phyloP scores from a whole-genome alignment of 441 rosid species.

The Bocquillonia castaneifolia region DNA sequence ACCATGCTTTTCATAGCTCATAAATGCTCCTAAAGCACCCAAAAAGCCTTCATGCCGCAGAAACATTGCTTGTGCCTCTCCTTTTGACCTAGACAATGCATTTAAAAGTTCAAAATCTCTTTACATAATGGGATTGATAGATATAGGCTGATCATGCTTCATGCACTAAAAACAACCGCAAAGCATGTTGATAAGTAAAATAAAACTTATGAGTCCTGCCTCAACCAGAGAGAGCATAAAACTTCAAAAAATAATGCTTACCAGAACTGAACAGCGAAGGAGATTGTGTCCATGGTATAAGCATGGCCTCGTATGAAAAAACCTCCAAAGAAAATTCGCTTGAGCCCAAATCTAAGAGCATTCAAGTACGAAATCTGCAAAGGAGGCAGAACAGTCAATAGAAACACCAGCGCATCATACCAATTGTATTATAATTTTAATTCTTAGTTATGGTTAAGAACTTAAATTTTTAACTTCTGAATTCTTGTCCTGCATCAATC shows the following conservation, averaged over 20 bases:
- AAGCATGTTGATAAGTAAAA: background rate
- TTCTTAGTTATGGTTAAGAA: too few species aligned
- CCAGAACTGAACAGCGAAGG: conserved; percentile 96
- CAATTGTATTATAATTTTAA: too few species aligned
- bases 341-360: conserved; percentile 85
- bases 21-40: conserved; percentile 98
- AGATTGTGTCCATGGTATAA: conserved; percentile 95
- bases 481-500: too few species aligned
- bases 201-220: conserved; percentile 6
- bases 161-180: conserved; percentile 15
- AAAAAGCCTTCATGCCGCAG: conserved; percentile 97
- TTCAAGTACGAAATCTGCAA: conserved; percentile 79
- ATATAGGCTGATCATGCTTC: conserved; percentile 4
- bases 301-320: conserved; percentile 90
- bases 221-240: background rate
- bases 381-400: conserved; percentile 9
- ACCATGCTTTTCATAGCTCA: conserved; percentile 98
- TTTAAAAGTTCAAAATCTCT: conserved; percentile 16
- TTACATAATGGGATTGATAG: conserved; percentile 7
- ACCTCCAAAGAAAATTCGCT: conserved; percentile 86
- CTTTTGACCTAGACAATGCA: conserved; percentile 72
- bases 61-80: conserved; percentile 96
- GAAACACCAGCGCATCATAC: conserved; percentile 11
- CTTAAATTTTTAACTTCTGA: too few species aligned
- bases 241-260: conserved; percentile 20